A percentile compares a stretch with the other conserved stretches of the same genome.
phyloP scores from a whole-genome alignment of 1,284 basidiomycete species.

The Irpex lacteus region DNA sequence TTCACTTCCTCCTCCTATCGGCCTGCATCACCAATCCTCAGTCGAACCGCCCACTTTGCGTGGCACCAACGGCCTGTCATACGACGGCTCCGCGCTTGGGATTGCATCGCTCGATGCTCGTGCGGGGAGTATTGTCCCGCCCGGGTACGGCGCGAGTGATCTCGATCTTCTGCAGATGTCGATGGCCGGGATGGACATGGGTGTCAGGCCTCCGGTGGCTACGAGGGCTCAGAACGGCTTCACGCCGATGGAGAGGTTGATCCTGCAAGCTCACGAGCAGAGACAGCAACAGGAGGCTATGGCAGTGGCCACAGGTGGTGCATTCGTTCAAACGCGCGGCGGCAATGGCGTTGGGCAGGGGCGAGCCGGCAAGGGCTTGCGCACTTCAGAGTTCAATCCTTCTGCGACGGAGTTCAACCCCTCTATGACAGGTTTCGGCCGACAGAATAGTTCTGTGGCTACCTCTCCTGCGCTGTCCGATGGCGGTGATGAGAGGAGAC shows the following conservation, averaged over 20 bases:
- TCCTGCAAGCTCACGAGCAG: constrained; percentile 54
- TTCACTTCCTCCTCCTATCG: constrained; percentile 13
- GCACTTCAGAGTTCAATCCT: constrained; percentile 7
- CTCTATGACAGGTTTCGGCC: neutral
- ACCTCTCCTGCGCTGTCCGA: neutral
- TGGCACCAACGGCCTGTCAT: neutral
- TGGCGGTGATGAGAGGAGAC: neutral
- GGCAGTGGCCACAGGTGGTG: neutral
- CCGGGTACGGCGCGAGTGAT: neutral
- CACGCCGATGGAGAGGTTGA: constrained; percentile 63
- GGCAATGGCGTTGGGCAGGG: neutral
- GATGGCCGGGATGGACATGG: constrained; percentile 1
- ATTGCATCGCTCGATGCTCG: neutral
- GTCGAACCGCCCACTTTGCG: constrained; percentile 6
- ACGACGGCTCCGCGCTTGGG: neutral
- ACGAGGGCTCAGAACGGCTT: constrained; percentile 44
- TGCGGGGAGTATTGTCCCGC: neutral
- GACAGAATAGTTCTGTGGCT: neutral
- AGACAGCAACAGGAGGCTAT: constrained; percentile 24
- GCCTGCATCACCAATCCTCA: constrained; percentile 10
- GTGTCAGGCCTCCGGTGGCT: neutral
- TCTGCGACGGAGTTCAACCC: constrained; percentile 9
- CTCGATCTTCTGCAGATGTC: constrained; percentile 7
- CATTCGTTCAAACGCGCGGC: neutral
- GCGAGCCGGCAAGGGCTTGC: neutral